Conservation (phyloP, 2,329 filamentous ascomycete genomes). For the Cadophora malorum region DNA sequence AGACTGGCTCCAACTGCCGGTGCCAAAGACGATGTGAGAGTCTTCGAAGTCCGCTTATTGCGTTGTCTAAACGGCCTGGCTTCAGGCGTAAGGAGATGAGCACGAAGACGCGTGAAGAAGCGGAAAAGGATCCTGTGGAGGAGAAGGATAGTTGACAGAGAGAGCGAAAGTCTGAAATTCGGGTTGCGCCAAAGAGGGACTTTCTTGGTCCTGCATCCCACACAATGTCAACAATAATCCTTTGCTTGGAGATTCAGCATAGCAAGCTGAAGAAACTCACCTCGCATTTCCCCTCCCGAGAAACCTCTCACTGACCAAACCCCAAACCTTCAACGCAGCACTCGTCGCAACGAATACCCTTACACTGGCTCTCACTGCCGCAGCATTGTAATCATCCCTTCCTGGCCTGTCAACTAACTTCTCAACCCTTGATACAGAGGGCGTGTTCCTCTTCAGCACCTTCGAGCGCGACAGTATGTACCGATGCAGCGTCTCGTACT, state of each 20-base stretch:
- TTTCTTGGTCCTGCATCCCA: slow-evolving; percentile 49
- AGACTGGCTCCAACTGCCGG: slow-evolving; percentile 90
- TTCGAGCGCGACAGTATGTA: slow-evolving; percentile 79
- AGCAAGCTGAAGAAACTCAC: slow-evolving; percentile 19
- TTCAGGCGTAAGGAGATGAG: slow-evolving; percentile 79
- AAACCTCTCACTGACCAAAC: slow-evolving; percentile 57
- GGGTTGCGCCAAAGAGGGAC: slow-evolving; percentile 67
- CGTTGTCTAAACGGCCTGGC: slow-evolving; percentile 81
- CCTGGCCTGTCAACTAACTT: slow-evolving; percentile 44
- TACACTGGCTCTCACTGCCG: slow-evolving; percentile 72
- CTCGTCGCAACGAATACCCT: slow-evolving; percentile 72
- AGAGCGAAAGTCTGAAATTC: slow-evolving; percentile 79
- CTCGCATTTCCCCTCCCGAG: slow-evolving; percentile 48
- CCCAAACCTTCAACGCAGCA: slow-evolving; percentile 68
- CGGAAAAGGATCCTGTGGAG: slow-evolving; percentile 89
- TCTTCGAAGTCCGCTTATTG: slow-evolving; percentile 76
- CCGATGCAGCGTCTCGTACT: slow-evolving; percentile 85
- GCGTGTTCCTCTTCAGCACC: slow-evolving; percentile 59
- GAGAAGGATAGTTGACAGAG: slow-evolving; percentile 83
- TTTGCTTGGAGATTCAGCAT: not conserved
- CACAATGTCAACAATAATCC: slow-evolving; percentile 19
- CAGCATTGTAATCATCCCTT: slow-evolving; percentile 67
- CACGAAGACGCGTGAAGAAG: slow-evolving; percentile 82
- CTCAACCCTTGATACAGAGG: slow-evolving; percentile 61
- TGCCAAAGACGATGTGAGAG: slow-evolving; percentile 82